Evolutionary conservation across 225 moss, liverwort and hornwort genomes (phyloP).

Genomic region (Polytrichum commune): DNA sequence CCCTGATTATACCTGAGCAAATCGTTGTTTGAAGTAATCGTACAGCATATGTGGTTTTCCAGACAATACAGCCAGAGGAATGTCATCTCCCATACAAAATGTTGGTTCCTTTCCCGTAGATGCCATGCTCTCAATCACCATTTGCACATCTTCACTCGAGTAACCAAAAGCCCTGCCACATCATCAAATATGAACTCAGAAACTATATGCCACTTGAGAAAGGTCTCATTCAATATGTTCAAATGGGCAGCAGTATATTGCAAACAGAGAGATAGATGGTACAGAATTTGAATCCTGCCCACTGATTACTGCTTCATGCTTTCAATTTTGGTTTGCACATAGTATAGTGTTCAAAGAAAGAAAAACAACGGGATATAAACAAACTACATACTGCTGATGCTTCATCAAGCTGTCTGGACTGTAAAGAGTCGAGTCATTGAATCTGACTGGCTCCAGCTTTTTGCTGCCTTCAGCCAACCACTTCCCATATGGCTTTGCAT

Average conservation of each 20-base stretch:
- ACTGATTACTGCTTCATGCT: no score
- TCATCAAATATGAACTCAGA: not conserved
- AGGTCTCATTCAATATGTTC: no score
- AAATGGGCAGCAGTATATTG: no score
- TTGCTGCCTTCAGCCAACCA: constrained; percentile 74
- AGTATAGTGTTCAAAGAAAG: no score
- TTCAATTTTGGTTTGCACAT: no score
- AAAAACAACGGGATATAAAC: not conserved
- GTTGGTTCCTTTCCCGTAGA: constrained; percentile 85
- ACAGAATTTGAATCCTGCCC: no score
- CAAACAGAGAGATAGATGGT: no score
- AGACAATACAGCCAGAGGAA: constrained; percentile 73
- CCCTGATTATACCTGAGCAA: constrained; percentile 65
- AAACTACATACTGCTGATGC: constrained; percentile 61
- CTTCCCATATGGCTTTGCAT: constrained; percentile 66
- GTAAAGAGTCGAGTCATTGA: constrained; percentile 36
- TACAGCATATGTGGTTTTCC: constrained; percentile 74
- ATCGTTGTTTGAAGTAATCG: constrained; percentile 94
- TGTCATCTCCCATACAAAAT: constrained; percentile 94
- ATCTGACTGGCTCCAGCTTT: constrained; percentile 46
- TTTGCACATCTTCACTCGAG: constrained; percentile 89
- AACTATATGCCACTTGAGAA: no score
- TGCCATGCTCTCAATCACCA: constrained; percentile 97
- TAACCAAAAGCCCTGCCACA: constrained; percentile 79
- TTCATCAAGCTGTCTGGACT: constrained; percentile 65